These are phyloP conservation scores for Aspergillus ustus DNA, from an alignment of 2,329 filamentous ascomycete species.

Conservation along the genomic window DNA sequence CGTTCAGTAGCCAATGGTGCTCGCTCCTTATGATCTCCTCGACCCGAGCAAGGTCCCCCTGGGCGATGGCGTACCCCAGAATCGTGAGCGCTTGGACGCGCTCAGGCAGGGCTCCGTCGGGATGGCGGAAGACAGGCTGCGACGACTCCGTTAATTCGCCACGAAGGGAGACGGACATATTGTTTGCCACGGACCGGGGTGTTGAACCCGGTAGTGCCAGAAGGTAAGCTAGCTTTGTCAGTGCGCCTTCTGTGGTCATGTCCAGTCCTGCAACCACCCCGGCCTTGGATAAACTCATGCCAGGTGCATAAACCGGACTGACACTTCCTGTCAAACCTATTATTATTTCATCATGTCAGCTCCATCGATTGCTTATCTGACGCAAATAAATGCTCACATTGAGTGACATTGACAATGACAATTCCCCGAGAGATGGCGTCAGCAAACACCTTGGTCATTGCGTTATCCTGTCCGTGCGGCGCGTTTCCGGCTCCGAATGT, in stretches of 20 bases:
- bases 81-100: constrained; percentile 71
- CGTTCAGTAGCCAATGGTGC: constrained; percentile 70
- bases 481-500: constrained; percentile 94
- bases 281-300: constrained; percentile 76
- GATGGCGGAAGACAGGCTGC: constrained; percentile 76
- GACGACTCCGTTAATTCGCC: constrained; percentile 84
- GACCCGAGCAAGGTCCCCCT: constrained; percentile 69
- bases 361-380: constrained; percentile 27
- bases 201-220: constrained; percentile 70
- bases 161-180: constrained; percentile 75
- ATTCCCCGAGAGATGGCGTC: constrained; percentile 79
- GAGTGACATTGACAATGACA: constrained; percentile 87
- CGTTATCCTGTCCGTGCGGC: constrained; percentile 78
- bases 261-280: constrained; percentile 90
- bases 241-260: constrained; percentile 85
- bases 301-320: constrained; percentile 76
- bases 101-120: constrained; percentile 61
- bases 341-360: constrained; percentile 24
- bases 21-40: constrained; percentile 70
- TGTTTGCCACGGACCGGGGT: constrained; percentile 66
- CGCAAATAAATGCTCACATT: constrained; percentile 67
- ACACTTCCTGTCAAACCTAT: constrained; percentile 68
- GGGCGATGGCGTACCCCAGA: constrained; percentile 78
- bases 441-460: constrained; percentile 76
- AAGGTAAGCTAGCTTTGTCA: constrained; percentile 89